Percentiles rank a stretch among this genome's conserved stretches.
Evolutionary conservation across 2,329 filamentous ascomycete species (phyloP).

Genomic region (Cladosporium sp.): DNA sequence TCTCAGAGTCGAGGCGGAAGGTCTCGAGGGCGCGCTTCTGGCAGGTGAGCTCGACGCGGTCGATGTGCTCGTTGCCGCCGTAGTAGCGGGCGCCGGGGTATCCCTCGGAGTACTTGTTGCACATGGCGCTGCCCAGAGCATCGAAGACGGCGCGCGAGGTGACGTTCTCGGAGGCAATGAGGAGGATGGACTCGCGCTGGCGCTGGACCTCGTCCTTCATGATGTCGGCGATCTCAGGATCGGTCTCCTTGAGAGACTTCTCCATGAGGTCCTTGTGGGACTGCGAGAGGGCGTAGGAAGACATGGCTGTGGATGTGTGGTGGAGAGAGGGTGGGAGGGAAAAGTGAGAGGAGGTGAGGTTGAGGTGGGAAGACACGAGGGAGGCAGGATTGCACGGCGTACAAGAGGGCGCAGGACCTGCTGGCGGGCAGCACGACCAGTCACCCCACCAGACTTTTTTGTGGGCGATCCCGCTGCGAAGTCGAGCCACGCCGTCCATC

Average conservation of each 20-base stretch:
- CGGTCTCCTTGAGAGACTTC: constrained; percentile 83
- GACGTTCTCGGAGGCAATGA: constrained; percentile 99
- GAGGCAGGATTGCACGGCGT: too few relatives aligned
- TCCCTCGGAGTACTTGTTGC: constrained; percentile 97
- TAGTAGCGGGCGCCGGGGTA: constrained; percentile 98
- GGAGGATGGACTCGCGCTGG: constrained; percentile 95
- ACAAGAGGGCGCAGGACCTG: too few relatives aligned
- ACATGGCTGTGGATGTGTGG: constrained; percentile 5
- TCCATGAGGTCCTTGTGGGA: constrained; percentile 78
- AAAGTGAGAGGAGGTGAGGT: neutral
- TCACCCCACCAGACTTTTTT: too few relatives aligned
- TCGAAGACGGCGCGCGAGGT: constrained; percentile 97
- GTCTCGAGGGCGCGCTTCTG: constrained; percentile 87
- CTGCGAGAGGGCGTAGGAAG: constrained; percentile 56
- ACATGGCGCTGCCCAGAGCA: constrained; percentile 88
- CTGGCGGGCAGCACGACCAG: too few relatives aligned
- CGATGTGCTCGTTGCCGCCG: constrained; percentile 97
- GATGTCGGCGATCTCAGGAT: constrained; percentile 91
- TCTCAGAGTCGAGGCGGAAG: constrained; percentile 76
- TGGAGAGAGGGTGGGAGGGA: neutral
- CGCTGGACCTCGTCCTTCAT: constrained; percentile 96
- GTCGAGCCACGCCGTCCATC: too few relatives aligned
- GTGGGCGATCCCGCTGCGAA: too few relatives aligned
- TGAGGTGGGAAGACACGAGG: neutral
- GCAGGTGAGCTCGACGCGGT: constrained; percentile 90